Evolutionary conservation across 2,329 filamentous ascomycete genomes (phyloP), one percentile per base, ranked within the genome.

Genomic region (Nothopassalora personata): DNA sequence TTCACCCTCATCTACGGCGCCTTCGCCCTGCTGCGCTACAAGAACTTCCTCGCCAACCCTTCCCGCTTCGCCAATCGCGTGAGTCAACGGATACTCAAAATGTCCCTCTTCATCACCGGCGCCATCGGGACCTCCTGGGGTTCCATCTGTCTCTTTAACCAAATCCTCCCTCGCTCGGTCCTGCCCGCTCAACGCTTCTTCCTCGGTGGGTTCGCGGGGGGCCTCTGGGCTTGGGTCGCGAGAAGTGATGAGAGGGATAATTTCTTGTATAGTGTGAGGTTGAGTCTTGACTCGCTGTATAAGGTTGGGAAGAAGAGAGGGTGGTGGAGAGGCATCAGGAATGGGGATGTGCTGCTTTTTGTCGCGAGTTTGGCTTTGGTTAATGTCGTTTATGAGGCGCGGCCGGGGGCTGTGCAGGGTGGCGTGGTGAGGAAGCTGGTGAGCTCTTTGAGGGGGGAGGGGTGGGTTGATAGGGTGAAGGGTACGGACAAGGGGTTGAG

Each of bases 291-390:
- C 72, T 90, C 85, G 39, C 74, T 91, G 49, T 97, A 91, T 90
- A 96, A 96, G 78, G 90, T 96, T 0, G 91, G 92, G n/a, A 84
- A 89, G 57, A 97, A 97, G 84, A 80, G 87, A 34, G 83, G 90
- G 1, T 91, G 91, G 85, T 96, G 93, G 91, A 85, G 83, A 64
- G 90, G 90, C 10, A 81, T 94, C 72, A 84, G 82, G 68, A 89
- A 90, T 39, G 91, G 91, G 0, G 93, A 97, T 74, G 84, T 97
- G 5, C 83, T 88, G 77, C 77, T 97, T 3, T 92, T 97, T 70
- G 88, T 93, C 15, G 74, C 85, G 18, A 89, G 90, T 51, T 79
- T 96, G 75, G 89, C 90, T 67, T 74, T 92, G 18, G 85, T 92
- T 18, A 90, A 91, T 57, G 83, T 84, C 8, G 84, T 94, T 1